Conservation (phyloP, 108 stramenopile genomes). For the Nitzschia palea region DNA sequence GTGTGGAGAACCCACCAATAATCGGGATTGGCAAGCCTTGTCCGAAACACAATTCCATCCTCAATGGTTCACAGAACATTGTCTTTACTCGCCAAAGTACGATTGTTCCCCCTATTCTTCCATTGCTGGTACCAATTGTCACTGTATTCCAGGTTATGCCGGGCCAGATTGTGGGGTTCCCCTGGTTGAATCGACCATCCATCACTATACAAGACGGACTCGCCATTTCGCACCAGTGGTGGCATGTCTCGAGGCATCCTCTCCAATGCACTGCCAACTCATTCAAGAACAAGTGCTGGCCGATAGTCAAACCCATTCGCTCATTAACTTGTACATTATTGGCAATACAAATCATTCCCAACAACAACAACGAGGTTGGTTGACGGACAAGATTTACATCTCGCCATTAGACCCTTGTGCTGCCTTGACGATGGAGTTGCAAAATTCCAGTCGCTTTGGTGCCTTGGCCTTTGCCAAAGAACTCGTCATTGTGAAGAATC, state of each 20-base stretch:
- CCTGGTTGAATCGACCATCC: not conserved
- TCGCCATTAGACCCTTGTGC: not conserved
- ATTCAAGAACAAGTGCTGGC: not conserved
- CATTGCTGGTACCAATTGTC: not conserved
- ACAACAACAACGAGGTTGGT: not conserved
- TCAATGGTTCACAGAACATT: not conserved
- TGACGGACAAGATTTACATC: not conserved
- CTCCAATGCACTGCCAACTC: not conserved
- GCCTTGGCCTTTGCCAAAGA: constrained; percentile 3
- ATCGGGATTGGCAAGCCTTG: constrained; percentile 2
- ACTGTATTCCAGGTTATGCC: not conserved
- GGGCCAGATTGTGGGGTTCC: constrained; percentile 3
- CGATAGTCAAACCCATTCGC: not conserved
- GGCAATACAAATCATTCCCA: not conserved
- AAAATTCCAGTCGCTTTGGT: not conserved
- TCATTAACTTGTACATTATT: constrained; percentile 4
- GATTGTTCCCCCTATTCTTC: constrained; percentile 4
- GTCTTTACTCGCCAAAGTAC: not conserved
- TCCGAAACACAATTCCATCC: constrained; percentile 2
- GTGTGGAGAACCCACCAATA: constrained; percentile 1
- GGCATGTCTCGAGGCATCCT: too few species aligned
- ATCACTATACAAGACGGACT: too few species aligned
- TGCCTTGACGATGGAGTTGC: not conserved
- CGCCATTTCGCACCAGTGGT: too few species aligned
- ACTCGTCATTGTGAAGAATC: not conserved